Evolutionary conservation across 1,284 basidiomycete species (phyloP).

Genomic region (Sporisorium sorghi): DNA sequence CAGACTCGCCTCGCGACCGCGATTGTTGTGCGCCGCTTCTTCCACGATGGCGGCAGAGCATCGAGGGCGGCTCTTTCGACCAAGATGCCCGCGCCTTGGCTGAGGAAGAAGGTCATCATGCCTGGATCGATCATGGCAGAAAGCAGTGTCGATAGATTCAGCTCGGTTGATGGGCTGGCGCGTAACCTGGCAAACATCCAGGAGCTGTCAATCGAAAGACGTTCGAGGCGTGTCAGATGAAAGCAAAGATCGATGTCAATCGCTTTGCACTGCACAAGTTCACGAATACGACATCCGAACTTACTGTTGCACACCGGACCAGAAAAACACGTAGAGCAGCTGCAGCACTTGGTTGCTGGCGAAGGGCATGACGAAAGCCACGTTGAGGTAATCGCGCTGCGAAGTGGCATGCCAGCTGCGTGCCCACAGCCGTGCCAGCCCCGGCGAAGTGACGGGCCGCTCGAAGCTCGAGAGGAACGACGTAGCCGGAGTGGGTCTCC

Average conservation of each 20-base stretch:
- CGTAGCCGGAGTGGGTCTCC: conserved; percentile 20
- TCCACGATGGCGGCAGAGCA: conserved; percentile 18
- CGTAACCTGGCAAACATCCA: conserved; percentile 35
- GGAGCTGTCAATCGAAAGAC: conserved; percentile 14
- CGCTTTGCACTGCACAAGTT: neutral
- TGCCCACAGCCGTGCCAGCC: conserved; percentile 33
- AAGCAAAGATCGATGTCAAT: neutral
- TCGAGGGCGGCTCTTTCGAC: conserved; percentile 27
- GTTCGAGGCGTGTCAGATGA: neutral
- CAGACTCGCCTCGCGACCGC: conserved; percentile 19
- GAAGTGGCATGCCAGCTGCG: conserved; percentile 45
- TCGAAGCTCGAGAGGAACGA: conserved; percentile 36
- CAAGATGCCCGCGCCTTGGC: conserved; percentile 32
- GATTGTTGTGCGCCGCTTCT: conserved; percentile 20
- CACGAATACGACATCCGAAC: neutral
- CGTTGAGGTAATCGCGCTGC: conserved; percentile 38
- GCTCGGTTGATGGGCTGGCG: neutral
- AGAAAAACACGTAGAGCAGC: conserved; percentile 41
- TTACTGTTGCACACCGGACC: conserved; percentile 49
- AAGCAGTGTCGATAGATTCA: conserved; percentile 2
- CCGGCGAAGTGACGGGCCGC: conserved; percentile 23
- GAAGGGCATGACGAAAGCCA: conserved; percentile 26
- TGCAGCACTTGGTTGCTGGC: conserved; percentile 11
- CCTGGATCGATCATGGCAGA: conserved; percentile 28
- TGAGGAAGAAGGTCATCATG: conserved; percentile 42